These are phyloP conservation scores for Diphasiastrum complanatum DNA, from an alignment of 83 land plant species.

Conservation along the genomic window DNA sequence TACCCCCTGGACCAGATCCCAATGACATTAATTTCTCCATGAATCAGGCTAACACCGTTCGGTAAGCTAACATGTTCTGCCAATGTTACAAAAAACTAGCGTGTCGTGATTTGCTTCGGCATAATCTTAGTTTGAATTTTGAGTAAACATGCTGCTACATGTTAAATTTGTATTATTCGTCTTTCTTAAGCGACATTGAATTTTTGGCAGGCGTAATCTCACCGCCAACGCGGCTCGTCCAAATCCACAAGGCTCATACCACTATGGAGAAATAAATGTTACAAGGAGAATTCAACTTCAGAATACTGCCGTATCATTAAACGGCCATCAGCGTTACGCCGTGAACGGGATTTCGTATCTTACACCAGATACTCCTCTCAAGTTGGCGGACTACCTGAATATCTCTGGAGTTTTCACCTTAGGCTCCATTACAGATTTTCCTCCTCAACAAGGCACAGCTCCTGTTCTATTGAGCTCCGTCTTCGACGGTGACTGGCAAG, in stretches of 20 bases:
- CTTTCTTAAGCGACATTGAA: too few relatives aligned
- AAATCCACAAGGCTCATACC: constrained; percentile 27
- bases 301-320: constrained; percentile 1
- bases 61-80: too few relatives aligned
- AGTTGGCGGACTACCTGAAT: constrained; percentile 19
- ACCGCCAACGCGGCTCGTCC: constrained; percentile 21
- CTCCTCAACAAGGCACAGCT: background rate
- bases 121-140: too few relatives aligned
- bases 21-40: constrained; percentile 5
- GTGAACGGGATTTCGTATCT: constrained; percentile 10
- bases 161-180: too few relatives aligned
- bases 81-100: too few relatives aligned
- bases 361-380: constrained; percentile 12
- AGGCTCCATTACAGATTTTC: background rate
- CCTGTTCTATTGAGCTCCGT: background rate
- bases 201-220: constrained; percentile 21
- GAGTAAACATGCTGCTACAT: too few relatives aligned
- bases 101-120: too few relatives aligned
- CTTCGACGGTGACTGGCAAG: background rate
- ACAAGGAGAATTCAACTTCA: background rate
- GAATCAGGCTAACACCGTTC: background rate
- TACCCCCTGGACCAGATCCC: constrained; percentile 4
- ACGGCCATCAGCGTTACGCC: constrained; percentile 5
- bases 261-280: constrained; percentile 11
- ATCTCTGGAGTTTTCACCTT: constrained; percentile 8